These are phyloP conservation scores for Pseudopithomyces chartarum DNA, from an alignment of 2,329 filamentous ascomycete species.

Conservation along the genomic window DNA sequence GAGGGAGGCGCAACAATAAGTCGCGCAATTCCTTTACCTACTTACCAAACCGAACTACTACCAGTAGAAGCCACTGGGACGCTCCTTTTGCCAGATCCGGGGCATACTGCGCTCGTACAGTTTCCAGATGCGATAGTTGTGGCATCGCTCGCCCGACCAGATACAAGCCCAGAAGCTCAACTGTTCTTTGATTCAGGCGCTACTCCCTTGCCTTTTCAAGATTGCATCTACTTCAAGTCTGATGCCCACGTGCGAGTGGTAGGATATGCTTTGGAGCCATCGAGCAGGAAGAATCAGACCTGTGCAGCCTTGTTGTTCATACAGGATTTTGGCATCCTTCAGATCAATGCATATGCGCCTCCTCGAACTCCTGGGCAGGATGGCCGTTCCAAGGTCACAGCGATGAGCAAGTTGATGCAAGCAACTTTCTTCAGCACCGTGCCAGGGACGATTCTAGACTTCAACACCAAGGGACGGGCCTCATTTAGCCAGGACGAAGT, in stretches of 20 bases:
- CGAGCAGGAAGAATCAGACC: slow-evolving; percentile 42
- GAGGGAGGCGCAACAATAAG: slow-evolving; percentile 61
- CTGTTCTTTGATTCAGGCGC: slow-evolving; percentile 56
- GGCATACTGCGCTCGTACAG: slow-evolving; percentile 79
- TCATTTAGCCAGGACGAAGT: slow-evolving; percentile 73
- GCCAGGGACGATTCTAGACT: slow-evolving; percentile 84
- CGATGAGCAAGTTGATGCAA: slow-evolving; percentile 89
- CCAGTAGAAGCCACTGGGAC: slow-evolving; percentile 43
- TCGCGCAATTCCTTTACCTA: slow-evolving; percentile 69
- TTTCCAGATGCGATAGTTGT: slow-evolving; percentile 80
- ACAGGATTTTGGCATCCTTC: slow-evolving; percentile 62
- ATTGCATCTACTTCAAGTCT: slow-evolving; percentile 77
- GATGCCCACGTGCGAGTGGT: slow-evolving; percentile 56
- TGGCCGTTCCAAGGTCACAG: slow-evolving; percentile 64
- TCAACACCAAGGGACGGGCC: slow-evolving; percentile 70
- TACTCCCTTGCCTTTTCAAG: slow-evolving; percentile 70
- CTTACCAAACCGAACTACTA: slow-evolving; percentile 51
- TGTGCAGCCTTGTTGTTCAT: slow-evolving; percentile 59
- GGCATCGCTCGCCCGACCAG: slow-evolving; percentile 70
- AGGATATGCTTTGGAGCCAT: slow-evolving; percentile 55
- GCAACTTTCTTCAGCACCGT: slow-evolving; percentile 89
- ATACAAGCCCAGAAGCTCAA: slow-evolving; percentile 77
- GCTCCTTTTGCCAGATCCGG: slow-evolving; percentile 78
- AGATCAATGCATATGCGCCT: slow-evolving; percentile 59
- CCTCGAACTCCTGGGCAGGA: slow-evolving; percentile 58